phyloP scores from a whole-genome alignment of 2,329 filamentous ascomycete genomes.

The Apiospora sp. region DNA sequence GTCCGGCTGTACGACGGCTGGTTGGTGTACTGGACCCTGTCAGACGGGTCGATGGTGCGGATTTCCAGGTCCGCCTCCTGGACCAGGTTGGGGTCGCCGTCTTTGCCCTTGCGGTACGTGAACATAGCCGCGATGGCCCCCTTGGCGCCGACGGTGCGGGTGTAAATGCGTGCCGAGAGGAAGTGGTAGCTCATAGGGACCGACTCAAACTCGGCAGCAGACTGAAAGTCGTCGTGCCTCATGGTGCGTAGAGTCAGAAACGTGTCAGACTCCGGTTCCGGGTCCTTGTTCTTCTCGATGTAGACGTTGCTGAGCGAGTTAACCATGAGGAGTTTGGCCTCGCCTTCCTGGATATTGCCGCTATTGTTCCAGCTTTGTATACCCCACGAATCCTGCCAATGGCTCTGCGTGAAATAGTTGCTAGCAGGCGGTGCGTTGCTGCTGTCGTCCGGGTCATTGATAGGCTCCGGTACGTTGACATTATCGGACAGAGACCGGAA shows the following conservation, averaged over 20 bases:
- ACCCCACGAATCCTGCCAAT: slow-evolving; percentile 43
- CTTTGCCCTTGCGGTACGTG: slow-evolving; percentile 53
- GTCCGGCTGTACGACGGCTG: slow-evolving; percentile 57
- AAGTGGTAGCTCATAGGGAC: slow-evolving; percentile 43
- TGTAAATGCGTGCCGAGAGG: slow-evolving; percentile 57
- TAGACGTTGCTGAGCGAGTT: slow-evolving; percentile 53
- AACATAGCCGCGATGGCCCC: slow-evolving; percentile 62
- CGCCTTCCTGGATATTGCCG: slow-evolving; percentile 32
- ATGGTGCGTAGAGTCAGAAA: slow-evolving; percentile 57
- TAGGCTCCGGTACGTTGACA: slow-evolving; percentile 41
- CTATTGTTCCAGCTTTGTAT: slow-evolving; percentile 44
- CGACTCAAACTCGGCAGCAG: slow-evolving; percentile 57
- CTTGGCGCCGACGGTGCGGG: slow-evolving; percentile 54
- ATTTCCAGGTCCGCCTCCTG: slow-evolving; percentile 64
- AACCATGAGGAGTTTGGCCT: slow-evolving; percentile 43
- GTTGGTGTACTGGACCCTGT: slow-evolving; percentile 65
- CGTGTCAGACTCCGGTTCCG: slow-evolving; percentile 43
- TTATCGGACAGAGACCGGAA: slow-evolving; percentile 52
- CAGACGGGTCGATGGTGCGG: slow-evolving; percentile 52
- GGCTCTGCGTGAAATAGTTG: slow-evolving; percentile 42
- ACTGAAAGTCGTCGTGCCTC: slow-evolving; percentile 54
- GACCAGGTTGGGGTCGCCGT: slow-evolving; percentile 46
- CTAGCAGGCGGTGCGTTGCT: slow-evolving; percentile 39
- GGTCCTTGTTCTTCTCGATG: slow-evolving; percentile 50
- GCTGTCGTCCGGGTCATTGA: slow-evolving; percentile 37